Conservation (phyloP, 768 basidiomycete species). For the Psilocybe tampanensis region DNA sequence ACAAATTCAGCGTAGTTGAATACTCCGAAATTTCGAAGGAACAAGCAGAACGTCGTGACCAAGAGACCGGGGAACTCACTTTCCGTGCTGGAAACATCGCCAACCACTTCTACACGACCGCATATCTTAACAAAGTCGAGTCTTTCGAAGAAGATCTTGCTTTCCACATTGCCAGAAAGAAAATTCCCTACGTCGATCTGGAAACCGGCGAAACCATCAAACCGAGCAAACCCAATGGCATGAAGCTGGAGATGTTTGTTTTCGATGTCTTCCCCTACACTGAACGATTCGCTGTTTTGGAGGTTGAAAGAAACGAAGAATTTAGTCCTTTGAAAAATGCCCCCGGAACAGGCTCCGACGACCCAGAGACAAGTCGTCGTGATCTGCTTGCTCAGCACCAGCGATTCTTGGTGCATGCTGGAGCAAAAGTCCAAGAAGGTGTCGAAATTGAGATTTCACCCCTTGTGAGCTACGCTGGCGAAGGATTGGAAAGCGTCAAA, state of each 20-base stretch:
- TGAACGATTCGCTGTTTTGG: conserved; percentile 79
- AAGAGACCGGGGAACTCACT: conserved; percentile 71
- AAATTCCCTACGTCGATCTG: conserved; percentile 85
- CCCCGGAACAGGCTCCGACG: conserved; percentile 87
- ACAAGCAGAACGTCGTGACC: conserved; percentile 77
- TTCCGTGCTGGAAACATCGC: conserved; percentile 98
- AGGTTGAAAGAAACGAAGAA: conserved; percentile 86
- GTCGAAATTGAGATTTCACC: conserved; percentile 93
- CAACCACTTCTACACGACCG: conserved; percentile 96
- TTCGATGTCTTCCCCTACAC: conserved; percentile 99
- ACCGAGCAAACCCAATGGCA: conserved; percentile 91
- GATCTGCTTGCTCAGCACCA: conserved; percentile 89
- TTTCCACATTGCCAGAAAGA: conserved; percentile 98
- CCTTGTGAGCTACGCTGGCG: conserved; percentile 87
- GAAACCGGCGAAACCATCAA: conserved; percentile 70
- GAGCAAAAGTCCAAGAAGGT: conserved; percentile 69
- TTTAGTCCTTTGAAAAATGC: conserved; percentile 99
- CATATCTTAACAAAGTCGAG: conserved; percentile 78
- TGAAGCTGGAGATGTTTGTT: conserved; percentile 98
- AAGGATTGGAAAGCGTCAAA: conserved; percentile 79
- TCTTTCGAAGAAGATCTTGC: conserved; percentile 87
- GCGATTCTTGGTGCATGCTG: conserved; percentile 80
- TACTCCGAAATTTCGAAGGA: conserved; percentile 94
- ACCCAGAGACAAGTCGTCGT: conserved; percentile 86
- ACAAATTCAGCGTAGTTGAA: conserved; percentile 90